phyloP scores from a whole-genome alignment of 345 rosid genomes.

The Anastatica hierochuntica region DNA sequence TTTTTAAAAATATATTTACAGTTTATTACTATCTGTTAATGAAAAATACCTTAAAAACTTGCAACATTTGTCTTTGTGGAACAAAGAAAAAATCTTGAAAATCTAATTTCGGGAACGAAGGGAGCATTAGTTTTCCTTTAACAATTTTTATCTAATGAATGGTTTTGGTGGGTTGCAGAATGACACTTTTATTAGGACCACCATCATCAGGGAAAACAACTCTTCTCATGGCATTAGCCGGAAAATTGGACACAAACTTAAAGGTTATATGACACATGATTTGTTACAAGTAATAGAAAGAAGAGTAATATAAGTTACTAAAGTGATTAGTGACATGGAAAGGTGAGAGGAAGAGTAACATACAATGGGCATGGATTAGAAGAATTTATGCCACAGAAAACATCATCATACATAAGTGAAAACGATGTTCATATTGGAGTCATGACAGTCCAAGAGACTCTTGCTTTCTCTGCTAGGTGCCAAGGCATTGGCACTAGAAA shows the following conservation, averaged over 20 bases:
- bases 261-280: slow-evolving; percentile 32
- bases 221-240: slow-evolving; percentile 63
- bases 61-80: too few relatives aligned
- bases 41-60: too few relatives aligned
- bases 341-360: slow-evolving; percentile 59
- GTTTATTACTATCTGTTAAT: too few relatives aligned
- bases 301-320: background rate
- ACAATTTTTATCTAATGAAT: background rate
- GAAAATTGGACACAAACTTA: slow-evolving; percentile 57
- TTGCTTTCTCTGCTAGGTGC: slow-evolving; percentile 91
- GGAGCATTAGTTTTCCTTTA: background rate
- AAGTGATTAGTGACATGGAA: background rate
- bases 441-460: slow-evolving; percentile 87
- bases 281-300: too few relatives aligned
- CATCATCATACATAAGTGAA: slow-evolving; percentile 89
- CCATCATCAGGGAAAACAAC: slow-evolving; percentile 93
- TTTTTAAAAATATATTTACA: too few relatives aligned
- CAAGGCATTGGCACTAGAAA: slow-evolving; percentile 86
- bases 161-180: slow-evolving; percentile 31
- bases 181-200: slow-evolving; percentile 72
- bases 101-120: too few relatives aligned
- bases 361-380: slow-evolving; percentile 66
- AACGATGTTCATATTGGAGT: slow-evolving; percentile 86
- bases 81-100: too few relatives aligned
- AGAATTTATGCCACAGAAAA: slow-evolving; percentile 75